Base-by-base conservation (phyloP, 805 yeast genomes). In the Metschnikowia santaceciliae region DNA sequence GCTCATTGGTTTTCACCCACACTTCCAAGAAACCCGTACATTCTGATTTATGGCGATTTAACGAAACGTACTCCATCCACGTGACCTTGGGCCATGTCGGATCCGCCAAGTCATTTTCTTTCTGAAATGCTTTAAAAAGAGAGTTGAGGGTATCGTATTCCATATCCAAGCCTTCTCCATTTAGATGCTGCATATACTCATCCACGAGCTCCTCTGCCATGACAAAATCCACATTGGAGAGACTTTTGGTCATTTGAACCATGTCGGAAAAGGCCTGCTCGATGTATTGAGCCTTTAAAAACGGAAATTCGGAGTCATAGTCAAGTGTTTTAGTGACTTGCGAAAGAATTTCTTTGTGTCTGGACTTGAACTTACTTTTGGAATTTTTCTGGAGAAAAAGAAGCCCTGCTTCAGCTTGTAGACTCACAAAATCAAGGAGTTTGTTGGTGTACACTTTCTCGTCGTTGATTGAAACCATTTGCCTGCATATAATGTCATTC, bases 1-100 rank as follows among this genome's bases (percentile, higher is more conserved):
- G 54, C 54, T 74, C 77, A 48, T 54, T 69, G 1, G 68, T 53
- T 48, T 74, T 72, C 26, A 71, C 51, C 46, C 72, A 73, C 6
- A 63, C 44, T 10, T 52, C 59, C 10, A 67, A 52, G 30, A 71
- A 63, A 2, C 59, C 62, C 26, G 54, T 56, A 40, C 69, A 64
- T 22, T 68, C 74, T 30, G 68, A 60, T 38, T 61, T 54, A 22
- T 56, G 57, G 45, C 60, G 52, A 32, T 66, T 60, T 5, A 64
- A 46, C 17, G 58, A 62, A 15, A 74, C 48, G 49, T 63, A 74
- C 36, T 70, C 75, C 8, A 66, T 53, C 77, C 77, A 74, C 26
- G 69, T 57, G 7, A 67, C 55, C 41, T 71, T 70, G 17, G 75
- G 75, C 75, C 75, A 71, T 14, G 51, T 49, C 0, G 64, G 56